A percentile compares a stretch with the other conserved stretches of the same genome.
phyloP scores from a whole-genome alignment of 352 stramenopile genomes.

The Pythium dissotocum region DNA sequence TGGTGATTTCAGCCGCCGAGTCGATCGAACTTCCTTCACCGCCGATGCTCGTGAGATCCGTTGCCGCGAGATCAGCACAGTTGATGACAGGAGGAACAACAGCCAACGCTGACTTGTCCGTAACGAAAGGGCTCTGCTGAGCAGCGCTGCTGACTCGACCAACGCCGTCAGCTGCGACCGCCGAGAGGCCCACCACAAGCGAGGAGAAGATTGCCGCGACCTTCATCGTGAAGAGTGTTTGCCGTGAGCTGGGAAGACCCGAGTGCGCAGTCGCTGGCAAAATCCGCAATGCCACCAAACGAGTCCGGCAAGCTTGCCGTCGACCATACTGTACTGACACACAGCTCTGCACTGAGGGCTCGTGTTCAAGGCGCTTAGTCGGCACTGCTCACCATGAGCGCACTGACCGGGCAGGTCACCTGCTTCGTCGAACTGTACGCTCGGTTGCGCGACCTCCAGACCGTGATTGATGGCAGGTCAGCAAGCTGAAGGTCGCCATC shows the following conservation, averaged over 20 bases:
- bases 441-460: not conserved
- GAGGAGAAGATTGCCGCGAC: not conserved
- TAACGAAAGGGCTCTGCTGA: not conserved
- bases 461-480: not conserved
- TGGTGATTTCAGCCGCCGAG: constrained; percentile 16
- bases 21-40: not conserved
- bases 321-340: too few species aligned
- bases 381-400: not conserved
- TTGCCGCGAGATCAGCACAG: not conserved
- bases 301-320: not conserved
- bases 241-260: not conserved
- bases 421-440: not conserved
- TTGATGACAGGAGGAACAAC: not conserved
- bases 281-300: not conserved
- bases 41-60: not conserved
- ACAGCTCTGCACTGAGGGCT: not conserved
- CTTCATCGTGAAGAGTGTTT: not conserved
- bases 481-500: not conserved
- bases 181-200: not conserved
- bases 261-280: constrained; percentile 1
- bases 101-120: not conserved
- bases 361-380: not conserved
- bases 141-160: not conserved
- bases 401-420: not conserved
- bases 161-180: not conserved